Evolutionary conservation across 1,139 yeast species (phyloP), one percentile per base, ranked within the genome.

Genomic region (Hyphopichia burtonii): DNA sequence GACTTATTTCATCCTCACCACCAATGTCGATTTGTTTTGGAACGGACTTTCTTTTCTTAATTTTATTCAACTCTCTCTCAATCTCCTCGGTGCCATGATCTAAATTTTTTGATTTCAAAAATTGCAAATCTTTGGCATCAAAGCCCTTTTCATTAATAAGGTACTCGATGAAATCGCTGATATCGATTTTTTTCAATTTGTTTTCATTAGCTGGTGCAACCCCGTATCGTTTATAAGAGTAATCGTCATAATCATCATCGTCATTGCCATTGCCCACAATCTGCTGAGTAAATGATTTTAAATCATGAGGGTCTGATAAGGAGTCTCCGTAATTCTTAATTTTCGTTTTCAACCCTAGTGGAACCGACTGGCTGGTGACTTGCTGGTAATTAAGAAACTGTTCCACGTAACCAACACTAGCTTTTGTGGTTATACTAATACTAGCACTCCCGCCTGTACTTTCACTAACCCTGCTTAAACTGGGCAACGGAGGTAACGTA

Each of bases 61-160:
- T 60, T 41, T 57, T 65, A 34, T 63, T 53, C 42, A 71, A 58
- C 48, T 68, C 73, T 32, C 49, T 44, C 42, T 71, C 76, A 37
- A 71, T 71, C 44, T 69, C 69, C 5, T 64, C 68, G 15, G 60
- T 50, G 3, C 73, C 74, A 45, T 66, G 57, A 50, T 71, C 74
- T 41, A 69, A 52, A 34, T 59, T 55, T 8, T 46, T 48, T 14
- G 43, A 34, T 31, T 40, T 42, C 33, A 71, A 55, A 41, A 67
- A 67, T 22, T 51, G 51, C 43, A 71, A 55, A 39, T 67, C 71
- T 3, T 51, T 42, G 4, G 42, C 42, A 3, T 52, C 41, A 43
- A 71, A 71, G 8, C 68, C 66, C 44, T 68, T 65, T 25, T 58
- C 53, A n/a, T 52, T 47, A 2, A 39, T 34, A 44, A 59, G 52